Evolutionary conservation across 2,329 filamentous ascomycete species (phyloP).

Genomic region (Scolecobasidium constrictum): DNA sequence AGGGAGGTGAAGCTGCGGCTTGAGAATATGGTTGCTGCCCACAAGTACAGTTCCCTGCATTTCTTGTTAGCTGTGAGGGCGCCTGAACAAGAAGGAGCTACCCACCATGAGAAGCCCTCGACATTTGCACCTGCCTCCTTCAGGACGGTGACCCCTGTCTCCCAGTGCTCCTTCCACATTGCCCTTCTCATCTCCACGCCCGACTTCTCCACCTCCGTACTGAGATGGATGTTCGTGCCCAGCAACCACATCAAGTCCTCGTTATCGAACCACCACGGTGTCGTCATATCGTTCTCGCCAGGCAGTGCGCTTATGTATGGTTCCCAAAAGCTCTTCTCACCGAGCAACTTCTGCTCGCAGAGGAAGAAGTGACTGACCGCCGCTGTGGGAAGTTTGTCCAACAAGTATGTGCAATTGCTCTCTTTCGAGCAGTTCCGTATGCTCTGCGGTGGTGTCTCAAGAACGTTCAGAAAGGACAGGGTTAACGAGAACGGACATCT

Average conservation of each 20-base stretch:
- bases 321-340: constrained; percentile 21
- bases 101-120: constrained; percentile 31
- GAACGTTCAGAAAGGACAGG: constrained; percentile 23
- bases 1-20: constrained; percentile 40
- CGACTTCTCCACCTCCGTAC: constrained; percentile 1
- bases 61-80: too few relatives aligned
- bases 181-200: constrained; percentile 17
- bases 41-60: constrained; percentile 36
- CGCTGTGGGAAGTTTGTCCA: constrained; percentile 12
- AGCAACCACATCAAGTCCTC: constrained; percentile 23
- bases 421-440: background rate
- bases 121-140: constrained; percentile 18
- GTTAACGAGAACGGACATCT: constrained; percentile 23
- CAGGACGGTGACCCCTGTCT: constrained; percentile 21
- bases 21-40: constrained; percentile 41
- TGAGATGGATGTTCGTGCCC: constrained; percentile 22
- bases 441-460: constrained; percentile 4
- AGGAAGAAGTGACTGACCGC: constrained; percentile 25
- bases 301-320: constrained; percentile 26
- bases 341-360: constrained; percentile 21
- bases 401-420: constrained; percentile 3
- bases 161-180: constrained; percentile 26
- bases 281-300: constrained; percentile 20
- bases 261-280: constrained; percentile 25
- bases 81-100: constrained; percentile 12